Evolutionary conservation across 768 basidiomycete genomes (phyloP).

Genomic region (Phanerochaete sordida): DNA sequence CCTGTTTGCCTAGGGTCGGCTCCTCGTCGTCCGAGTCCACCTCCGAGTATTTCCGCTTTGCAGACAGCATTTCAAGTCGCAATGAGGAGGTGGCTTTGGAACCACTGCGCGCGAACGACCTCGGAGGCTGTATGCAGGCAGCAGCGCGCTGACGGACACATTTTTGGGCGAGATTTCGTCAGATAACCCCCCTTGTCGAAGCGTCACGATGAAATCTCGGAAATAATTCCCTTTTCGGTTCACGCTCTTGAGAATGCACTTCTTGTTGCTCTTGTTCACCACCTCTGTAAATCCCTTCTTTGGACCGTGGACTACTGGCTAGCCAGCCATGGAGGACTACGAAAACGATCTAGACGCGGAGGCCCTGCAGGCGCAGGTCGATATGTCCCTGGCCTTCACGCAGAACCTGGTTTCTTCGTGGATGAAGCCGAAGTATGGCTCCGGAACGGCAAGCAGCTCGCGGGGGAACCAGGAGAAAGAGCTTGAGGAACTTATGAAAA

Average conservation of each 20-base stretch:
- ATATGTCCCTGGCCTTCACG: conserved; percentile 74
- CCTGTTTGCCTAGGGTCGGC: conserved; percentile 61
- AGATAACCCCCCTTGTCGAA: background rate
- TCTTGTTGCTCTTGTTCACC: background rate
- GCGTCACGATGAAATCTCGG: background rate
- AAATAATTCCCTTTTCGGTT: background rate
- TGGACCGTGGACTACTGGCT: background rate
- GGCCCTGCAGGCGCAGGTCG: conserved; percentile 76
- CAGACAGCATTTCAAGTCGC: background rate
- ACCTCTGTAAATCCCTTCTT: background rate
- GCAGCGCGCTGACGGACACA: background rate
- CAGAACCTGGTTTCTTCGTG: conserved; percentile 74
- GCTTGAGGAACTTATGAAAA: conserved; percentile 62
- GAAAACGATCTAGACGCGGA: conserved; percentile 62
- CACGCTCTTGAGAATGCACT: conserved; percentile 1
- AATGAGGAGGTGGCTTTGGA: background rate
- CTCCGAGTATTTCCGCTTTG: conserved; percentile 57
- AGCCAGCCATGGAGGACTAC: conserved; percentile 21
- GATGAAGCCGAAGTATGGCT: conserved; percentile 50
- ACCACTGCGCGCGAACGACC: background rate
- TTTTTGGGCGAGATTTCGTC: background rate
- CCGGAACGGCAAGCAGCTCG: conserved; percentile 17
- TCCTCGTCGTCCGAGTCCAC: conserved; percentile 58
- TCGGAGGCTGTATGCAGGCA: background rate
- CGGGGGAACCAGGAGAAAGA: conserved; percentile 36